Base-by-base conservation (phyloP, 257 asterid genomes). In the Orobanche coerulescens region DNA sequence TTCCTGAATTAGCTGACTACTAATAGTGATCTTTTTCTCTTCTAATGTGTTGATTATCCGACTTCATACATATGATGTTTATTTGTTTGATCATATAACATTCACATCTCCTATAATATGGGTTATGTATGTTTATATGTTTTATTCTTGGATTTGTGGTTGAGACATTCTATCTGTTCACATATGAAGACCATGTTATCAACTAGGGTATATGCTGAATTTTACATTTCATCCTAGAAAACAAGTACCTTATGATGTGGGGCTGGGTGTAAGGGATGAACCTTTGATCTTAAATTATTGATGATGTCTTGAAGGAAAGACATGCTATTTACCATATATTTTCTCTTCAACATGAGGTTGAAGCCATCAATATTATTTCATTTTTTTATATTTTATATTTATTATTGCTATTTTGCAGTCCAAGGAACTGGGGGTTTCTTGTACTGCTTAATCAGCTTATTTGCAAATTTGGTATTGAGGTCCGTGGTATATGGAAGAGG, bases 361-460 rank as follows among this genome's bases (percentile, higher is more conserved):
- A 39, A 53, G 53, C 58, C 46, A 13, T 62, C 46, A 15, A 39
- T n/a, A n/a, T n/a, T n/a, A n/a, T n/a, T n/a, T n/a, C n/a, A n/a
- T n/a, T n/a, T 49, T 59, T 22, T 76, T 36, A 9, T 49, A n/a
- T 8, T 47, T 16, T 4, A 47, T 7, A 18, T 1, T 30, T 16
- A 20, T 24, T 60, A 52, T 24, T 69, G 65, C 16, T 58, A 4
- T 69, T 52, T 28, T 68, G 83, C 96, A 93, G 99, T 92, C 96
- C 12, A 93, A 82, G 79, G 97, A 93, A 74, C 76, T 93, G 71
- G 75, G 95, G 84, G n/a, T 79, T 93, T 72, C 77, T 89, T 39
- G 79, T 89, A 40, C 78, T 93, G 72, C 82, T 93, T 65, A 89
- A 93, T 68, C 96, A 93, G 82, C 94, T 93, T 40, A 90, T 93